Conservation (phyloP, 1,284 basidiomycete genomes). For the Trichosporon inkin region DNA sequence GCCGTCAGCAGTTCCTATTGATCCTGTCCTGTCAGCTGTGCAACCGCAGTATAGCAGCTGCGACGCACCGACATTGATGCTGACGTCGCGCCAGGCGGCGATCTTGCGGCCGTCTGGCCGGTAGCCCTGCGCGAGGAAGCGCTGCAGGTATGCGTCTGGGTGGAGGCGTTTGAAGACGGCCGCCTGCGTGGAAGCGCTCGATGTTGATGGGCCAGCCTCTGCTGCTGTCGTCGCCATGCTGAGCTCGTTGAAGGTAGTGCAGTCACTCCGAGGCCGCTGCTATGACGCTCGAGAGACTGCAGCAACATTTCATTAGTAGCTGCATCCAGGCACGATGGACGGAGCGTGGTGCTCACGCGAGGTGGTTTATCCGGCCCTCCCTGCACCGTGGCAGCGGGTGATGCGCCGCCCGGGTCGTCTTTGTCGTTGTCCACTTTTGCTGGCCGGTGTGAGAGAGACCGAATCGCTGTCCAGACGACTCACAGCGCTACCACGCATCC, state of each 20-base stretch:
- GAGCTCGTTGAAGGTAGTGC: not conserved
- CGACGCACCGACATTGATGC: constrained; percentile 66
- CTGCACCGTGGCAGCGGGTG: not conserved
- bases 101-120: constrained; percentile 70
- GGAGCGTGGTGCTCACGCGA: not conserved
- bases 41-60: not conserved
- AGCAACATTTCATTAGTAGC: not conserved
- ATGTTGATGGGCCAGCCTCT: not conserved
- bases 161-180: constrained; percentile 76
- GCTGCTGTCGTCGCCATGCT: constrained; percentile 16
- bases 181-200: constrained; percentile 47
- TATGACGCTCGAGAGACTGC: not conserved
- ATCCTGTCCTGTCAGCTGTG: constrained; percentile 55
- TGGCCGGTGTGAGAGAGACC: not conserved
- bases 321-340: not conserved
- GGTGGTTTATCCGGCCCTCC: not conserved
- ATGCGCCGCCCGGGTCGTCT: not conserved
- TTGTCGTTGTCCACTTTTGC: constrained; percentile 6
- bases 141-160: constrained; percentile 71
- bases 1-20: constrained; percentile 83
- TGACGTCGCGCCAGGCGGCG: constrained; percentile 63
- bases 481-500: not conserved
- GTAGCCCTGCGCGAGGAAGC: constrained; percentile 66
- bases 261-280: not conserved
- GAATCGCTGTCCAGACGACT: not conserved